Percentiles rank a stretch among this genome's conserved stretches.
Conservation (phyloP, 768 basidiomycete species). For the Cyclocybe cylindracea region DNA sequence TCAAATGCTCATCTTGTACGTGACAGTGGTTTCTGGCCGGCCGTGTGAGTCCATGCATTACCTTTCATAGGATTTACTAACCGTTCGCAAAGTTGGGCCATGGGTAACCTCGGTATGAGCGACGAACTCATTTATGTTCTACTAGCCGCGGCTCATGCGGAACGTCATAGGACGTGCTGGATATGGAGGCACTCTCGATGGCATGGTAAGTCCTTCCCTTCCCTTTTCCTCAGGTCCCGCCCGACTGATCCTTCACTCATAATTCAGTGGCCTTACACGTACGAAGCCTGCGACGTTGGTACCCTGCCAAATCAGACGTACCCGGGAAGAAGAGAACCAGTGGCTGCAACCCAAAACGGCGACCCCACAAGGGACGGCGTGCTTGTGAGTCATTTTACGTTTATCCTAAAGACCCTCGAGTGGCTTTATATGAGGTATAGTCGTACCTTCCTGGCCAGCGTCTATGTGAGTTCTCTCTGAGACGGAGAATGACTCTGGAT, state of each 20-base stretch:
- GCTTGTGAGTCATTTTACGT: slow-evolving; percentile 23
- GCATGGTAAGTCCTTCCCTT: slow-evolving; percentile 46
- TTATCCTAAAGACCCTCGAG: neutral
- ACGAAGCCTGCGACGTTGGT: slow-evolving; percentile 78
- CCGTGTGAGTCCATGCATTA: slow-evolving; percentile 28
- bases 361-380: slow-evolving; percentile 40
- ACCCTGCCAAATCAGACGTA: slow-evolving; percentile 78
- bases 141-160: slow-evolving; percentile 7
- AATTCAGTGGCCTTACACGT: slow-evolving; percentile 66
- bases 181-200: slow-evolving; percentile 69
- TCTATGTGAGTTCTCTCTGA: slow-evolving; percentile 23
- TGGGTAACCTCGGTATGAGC: slow-evolving; percentile 51
- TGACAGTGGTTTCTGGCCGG: slow-evolving; percentile 40
- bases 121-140: neutral
- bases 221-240: neutral
- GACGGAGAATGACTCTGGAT: neutral
- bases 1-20: neutral
- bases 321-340: slow-evolving; percentile 52
- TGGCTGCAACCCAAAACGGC: slow-evolving; percentile 42
- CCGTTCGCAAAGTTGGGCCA: slow-evolving; percentile 34
- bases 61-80: neutral
- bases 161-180: slow-evolving; percentile 58
- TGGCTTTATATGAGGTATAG: slow-evolving; percentile 12
- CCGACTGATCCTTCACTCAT: neutral
- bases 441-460: slow-evolving; percentile 73